phyloP scores from a whole-genome alignment of 345 rosid genomes.

The Hirschfeldia incana region DNA sequence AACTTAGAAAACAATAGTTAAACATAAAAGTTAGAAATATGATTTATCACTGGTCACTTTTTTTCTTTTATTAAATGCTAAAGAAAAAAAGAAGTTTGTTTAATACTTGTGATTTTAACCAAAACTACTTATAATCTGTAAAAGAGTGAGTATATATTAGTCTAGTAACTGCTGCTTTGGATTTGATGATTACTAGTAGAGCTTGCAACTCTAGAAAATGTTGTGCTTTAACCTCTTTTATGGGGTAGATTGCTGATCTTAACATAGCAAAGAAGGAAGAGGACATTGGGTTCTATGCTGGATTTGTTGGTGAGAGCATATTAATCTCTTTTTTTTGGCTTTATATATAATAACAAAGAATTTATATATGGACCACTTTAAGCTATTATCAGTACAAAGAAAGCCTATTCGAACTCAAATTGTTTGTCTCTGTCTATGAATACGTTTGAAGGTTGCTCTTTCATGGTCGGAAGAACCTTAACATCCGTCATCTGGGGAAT shows the following conservation, averaged over 20 bases:
- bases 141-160: not conserved
- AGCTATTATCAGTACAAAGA: no score
- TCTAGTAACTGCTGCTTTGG: not conserved
- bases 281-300: conserved; percentile 88
- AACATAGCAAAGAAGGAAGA: conserved; percentile 72
- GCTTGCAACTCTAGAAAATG: not conserved
- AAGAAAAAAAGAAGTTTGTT: no score
- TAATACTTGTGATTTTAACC: no score
- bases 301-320: conserved; percentile 67
- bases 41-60: no score
- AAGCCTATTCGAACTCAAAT: conserved; percentile 15
- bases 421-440: not conserved
- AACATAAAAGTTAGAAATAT: no score
- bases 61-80: no score
- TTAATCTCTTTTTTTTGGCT: not conserved
- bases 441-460: conserved; percentile 62
- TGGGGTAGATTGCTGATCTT: conserved; percentile 68
- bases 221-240: not conserved
- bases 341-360: not conserved
- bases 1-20: no score
- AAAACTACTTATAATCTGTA: no score
- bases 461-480: conserved; percentile 87
- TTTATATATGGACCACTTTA: no score
- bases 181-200: not conserved
- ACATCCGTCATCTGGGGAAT: conserved; percentile 90